Base-by-base conservation (phyloP, 805 yeast species). In the Wickerhamomyces ciferrii region DNA sequence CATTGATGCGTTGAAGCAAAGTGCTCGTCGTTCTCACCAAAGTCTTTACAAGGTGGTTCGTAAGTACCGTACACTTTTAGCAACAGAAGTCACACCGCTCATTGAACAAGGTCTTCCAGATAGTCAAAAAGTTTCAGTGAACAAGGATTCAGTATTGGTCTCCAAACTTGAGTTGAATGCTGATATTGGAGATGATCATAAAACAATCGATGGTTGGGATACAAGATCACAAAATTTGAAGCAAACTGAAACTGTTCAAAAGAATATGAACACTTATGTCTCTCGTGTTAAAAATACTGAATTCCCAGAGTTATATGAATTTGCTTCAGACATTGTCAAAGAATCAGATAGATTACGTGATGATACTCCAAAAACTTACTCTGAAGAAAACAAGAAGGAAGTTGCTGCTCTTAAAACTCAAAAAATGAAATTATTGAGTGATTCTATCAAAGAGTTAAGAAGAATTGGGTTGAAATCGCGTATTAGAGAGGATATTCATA, bases 1-100 rank as follows among this genome's bases (percentile, higher is more conserved):
- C 58, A 79, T 90, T 39, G 95, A 87, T 59, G 96, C 99, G 0
- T 73, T 94, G 57, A 90, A 88, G 55, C 97, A 91, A 65, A 88
- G 97, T 65, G 94, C 99, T 6, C 81, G 89, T 52, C 79, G 85
- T 42, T 90, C 97, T 1, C 99, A 95, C 60, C 79, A 81, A 52
- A 80, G 75, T 55, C 79, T 94, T 44, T 92, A 84, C 77, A 94
- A 90, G 65, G 62, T 87, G 43, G 85, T 92, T 11, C 76, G 90
- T 48, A 89, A 89, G 62, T 94, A 87, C 61, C 78, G 98, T 44
- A 74, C 75, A 2, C 57, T 84, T 29, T 63, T 91, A 11, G 62
- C 73, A 6, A 72, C 72, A 21, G 71, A 76, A 1, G 79, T 86
- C 0, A 64, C 74, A 1, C 53, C 74, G 0, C 47, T 84, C 4